phyloP scores from a whole-genome alignment of 2,329 filamentous ascomycete species.

The Ceratocystis colombiana region DNA sequence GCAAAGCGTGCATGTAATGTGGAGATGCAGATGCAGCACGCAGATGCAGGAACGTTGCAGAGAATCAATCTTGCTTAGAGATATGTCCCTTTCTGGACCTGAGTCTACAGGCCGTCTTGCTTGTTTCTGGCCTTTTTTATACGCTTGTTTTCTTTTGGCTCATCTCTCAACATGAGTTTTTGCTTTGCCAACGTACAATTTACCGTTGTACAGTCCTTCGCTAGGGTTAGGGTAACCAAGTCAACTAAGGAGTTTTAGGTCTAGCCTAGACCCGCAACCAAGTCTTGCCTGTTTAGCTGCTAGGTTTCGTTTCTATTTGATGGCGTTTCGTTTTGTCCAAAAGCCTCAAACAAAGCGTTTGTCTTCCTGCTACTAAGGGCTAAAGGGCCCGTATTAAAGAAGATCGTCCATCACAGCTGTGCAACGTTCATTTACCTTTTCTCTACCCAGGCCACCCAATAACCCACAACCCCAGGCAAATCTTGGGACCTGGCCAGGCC shows the following conservation, averaged over 20 bases:
- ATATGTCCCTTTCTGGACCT: too few species aligned
- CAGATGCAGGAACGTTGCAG: slow-evolving; percentile 13
- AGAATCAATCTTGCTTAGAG: neutral
- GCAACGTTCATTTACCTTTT: neutral
- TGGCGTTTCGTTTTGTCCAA: neutral
- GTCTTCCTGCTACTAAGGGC: neutral
- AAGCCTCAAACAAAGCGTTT: slow-evolving; percentile 10
- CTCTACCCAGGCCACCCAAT: too few species aligned
- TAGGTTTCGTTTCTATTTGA: neutral
- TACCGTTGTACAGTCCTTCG: neutral
- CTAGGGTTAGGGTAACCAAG: neutral
- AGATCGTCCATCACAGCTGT: slow-evolving; percentile 5
- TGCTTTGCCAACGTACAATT: neutral
- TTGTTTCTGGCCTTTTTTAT: neutral
- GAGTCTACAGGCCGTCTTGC: neutral
- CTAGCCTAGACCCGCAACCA: neutral
- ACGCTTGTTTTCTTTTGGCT: neutral
- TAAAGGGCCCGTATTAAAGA: neutral
- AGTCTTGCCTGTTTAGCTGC: neutral
- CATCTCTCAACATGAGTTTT: neutral
- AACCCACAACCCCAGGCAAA: too few species aligned
- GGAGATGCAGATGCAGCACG: neutral
- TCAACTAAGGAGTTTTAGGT: neutral
- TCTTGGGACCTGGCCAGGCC: neutral
- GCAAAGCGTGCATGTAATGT: neutral